These are phyloP conservation scores for Venturia oleaginea DNA, from an alignment of 2,329 filamentous ascomycete genomes.

Conservation along the genomic window DNA sequence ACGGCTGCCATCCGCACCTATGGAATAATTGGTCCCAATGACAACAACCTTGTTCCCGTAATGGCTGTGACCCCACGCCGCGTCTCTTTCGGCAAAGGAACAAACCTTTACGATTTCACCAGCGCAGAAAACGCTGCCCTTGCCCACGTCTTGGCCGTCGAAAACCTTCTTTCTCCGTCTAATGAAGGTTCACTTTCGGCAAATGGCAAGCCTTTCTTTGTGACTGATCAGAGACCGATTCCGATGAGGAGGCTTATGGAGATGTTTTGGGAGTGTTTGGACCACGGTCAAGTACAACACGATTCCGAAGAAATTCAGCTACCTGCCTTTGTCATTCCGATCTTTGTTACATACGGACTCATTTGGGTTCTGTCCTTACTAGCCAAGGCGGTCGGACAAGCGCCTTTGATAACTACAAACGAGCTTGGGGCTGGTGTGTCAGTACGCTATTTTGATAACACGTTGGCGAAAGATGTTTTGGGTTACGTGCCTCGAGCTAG, in stretches of 20 bases:
- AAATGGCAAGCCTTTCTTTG: slow-evolving; percentile 73
- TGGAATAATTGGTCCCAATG: slow-evolving; percentile 85
- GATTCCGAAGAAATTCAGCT: background rate
- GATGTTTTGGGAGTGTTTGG: background rate
- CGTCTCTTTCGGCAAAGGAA: background rate
- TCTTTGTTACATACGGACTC: background rate
- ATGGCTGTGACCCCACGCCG: slow-evolving; percentile 34
- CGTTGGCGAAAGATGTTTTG: background rate
- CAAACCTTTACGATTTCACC: slow-evolving; percentile 55
- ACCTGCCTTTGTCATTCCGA: background rate
- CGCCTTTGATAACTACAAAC: background rate
- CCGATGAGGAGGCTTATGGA: background rate
- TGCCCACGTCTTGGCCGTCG: slow-evolving; percentile 72
- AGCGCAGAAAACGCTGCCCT: slow-evolving; percentile 63
- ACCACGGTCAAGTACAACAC: background rate
- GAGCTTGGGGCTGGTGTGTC: background rate
- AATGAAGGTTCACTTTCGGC: slow-evolving; percentile 38
- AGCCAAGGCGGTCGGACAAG: background rate
- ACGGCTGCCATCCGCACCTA: slow-evolving; percentile 78
- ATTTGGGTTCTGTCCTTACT: background rate
- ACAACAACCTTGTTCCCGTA: slow-evolving; percentile 64
- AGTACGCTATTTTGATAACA: background rate
- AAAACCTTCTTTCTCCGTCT: slow-evolving; percentile 51
- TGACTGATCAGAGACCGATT: slow-evolving; percentile 54
- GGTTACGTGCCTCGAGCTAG: background rate